phyloP scores from a whole-genome alignment of 768 basidiomycete genomes.

The Antrodiella citrinella region DNA sequence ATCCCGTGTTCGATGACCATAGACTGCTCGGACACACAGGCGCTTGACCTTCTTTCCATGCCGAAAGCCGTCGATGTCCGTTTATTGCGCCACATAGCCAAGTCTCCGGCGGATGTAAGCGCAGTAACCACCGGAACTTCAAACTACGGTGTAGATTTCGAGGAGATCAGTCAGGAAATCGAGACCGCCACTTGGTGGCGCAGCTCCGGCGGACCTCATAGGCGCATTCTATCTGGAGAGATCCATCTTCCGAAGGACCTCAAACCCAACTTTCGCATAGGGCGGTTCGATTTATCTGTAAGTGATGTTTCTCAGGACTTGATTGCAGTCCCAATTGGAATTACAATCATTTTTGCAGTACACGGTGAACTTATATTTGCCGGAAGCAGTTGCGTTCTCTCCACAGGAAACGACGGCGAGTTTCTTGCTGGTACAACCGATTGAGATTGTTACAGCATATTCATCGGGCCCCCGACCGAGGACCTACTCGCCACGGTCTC shows the following conservation, averaged over 20 bases:
- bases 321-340: neutral
- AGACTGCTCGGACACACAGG: constrained; percentile 5
- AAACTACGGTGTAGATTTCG: neutral
- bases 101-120: neutral
- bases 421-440: neutral
- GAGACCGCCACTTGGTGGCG: constrained; percentile 4
- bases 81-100: constrained; percentile 2
- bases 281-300: constrained; percentile 1
- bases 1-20: constrained; percentile 5
- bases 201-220: neutral
- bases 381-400: constrained; percentile 2
- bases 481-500: constrained; percentile 6
- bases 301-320: neutral
- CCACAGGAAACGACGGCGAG: neutral
- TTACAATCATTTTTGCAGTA: constrained; percentile 6
- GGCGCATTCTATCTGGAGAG: constrained; percentile 4
- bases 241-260: constrained; percentile 3
- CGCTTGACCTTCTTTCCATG: constrained; percentile 2
- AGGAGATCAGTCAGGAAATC: neutral
- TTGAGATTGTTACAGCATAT: constrained; percentile 10
- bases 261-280: neutral
- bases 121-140: neutral
- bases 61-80: constrained; percentile 2
- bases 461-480: constrained; percentile 9
- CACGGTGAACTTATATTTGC: constrained; percentile 6